phyloP scores from a whole-genome alignment of 2,329 filamentous ascomycete species.

The Ophiocordyceps unilateralis region DNA sequence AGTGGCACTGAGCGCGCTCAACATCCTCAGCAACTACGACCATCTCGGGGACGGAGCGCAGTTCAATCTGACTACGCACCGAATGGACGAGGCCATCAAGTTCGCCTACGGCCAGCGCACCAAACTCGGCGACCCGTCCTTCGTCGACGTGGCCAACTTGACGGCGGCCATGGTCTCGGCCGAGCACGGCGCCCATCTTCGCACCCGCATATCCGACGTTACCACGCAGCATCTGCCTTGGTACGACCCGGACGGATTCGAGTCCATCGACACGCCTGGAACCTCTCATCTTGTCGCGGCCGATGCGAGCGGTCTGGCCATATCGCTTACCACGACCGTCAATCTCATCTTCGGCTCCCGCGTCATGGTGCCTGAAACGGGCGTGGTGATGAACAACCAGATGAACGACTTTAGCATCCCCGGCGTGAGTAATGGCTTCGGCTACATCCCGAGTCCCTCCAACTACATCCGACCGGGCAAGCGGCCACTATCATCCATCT shows the following conservation, averaged over 20 bases:
- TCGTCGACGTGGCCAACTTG: slow-evolving; percentile 43
- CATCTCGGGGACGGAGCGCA: slow-evolving; percentile 38
- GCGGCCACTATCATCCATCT: slow-evolving; percentile 61
- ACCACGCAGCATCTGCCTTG: slow-evolving; percentile 20
- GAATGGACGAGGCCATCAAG: slow-evolving; percentile 66
- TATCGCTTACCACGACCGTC: slow-evolving; percentile 65
- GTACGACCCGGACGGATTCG: slow-evolving; percentile 28
- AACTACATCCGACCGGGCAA: slow-evolving; percentile 68
- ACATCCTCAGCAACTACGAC: slow-evolving; percentile 56
- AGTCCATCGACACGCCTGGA: slow-evolving; percentile 42
- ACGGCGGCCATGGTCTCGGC: slow-evolving; percentile 51
- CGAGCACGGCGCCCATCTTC: slow-evolving; percentile 33
- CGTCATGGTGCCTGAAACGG: slow-evolving; percentile 65
- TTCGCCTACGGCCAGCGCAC: slow-evolving; percentile 65
- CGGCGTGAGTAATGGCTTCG: slow-evolving; percentile 52
- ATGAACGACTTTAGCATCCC: slow-evolving; percentile 67
- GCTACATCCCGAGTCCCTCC: slow-evolving; percentile 54
- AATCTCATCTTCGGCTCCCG: slow-evolving; percentile 66
- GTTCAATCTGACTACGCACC: slow-evolving; percentile 50
- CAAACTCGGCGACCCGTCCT: slow-evolving; percentile 60
- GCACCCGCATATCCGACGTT: slow-evolving; percentile 25
- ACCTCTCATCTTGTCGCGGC: slow-evolving; percentile 51
- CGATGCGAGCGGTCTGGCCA: slow-evolving; percentile 52
- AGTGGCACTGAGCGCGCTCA: slow-evolving; percentile 56
- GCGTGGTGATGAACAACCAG: slow-evolving; percentile 52